Conservation (phyloP, 129 eudicot genomes). For the Artemisia annua region DNA sequence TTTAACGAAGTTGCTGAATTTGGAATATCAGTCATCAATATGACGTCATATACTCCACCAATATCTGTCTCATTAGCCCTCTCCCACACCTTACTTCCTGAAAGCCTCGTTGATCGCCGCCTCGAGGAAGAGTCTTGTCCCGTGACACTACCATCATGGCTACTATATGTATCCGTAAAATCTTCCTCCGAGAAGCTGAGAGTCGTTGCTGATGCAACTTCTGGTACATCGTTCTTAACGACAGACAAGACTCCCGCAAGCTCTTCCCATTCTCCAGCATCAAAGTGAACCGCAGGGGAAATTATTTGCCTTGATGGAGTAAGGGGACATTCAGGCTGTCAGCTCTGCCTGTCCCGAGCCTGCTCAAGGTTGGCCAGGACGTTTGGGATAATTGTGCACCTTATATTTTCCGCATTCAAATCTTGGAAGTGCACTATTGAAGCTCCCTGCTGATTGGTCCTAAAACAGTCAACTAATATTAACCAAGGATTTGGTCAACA, state of each 20-base stretch:
- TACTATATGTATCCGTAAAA: conserved; percentile 54
- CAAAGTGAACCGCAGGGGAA: conserved; percentile 56
- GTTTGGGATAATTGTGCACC: conserved; percentile 74
- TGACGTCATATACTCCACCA: conserved; percentile 70
- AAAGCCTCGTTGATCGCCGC: conserved; percentile 51
- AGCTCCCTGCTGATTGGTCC: conserved; percentile 89
- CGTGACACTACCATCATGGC: conserved; percentile 67
- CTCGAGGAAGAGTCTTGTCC: conserved; percentile 47
- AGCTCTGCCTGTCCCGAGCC: conserved; percentile 66
- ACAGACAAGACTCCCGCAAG: conserved; percentile 53
- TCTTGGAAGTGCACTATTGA: conserved; percentile 74
- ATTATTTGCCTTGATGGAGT: conserved; percentile 67
- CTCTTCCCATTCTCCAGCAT: conserved; percentile 85
- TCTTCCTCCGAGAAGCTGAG: conserved; percentile 75
- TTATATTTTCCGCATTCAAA: conserved; percentile 59
- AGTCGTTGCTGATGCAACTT: conserved; percentile 46
- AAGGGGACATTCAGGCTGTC: conserved; percentile 59
- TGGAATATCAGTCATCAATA: conserved; percentile 62
- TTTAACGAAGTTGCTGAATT: conserved; percentile 55
- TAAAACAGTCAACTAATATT: too few relatives aligned
- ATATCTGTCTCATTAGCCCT: conserved; percentile 56
- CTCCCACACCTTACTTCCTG: conserved; percentile 80
- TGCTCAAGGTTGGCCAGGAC: conserved; percentile 71
- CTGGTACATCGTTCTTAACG: conserved; percentile 43
- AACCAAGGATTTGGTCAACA: too few relatives aligned